Base-by-base conservation (phyloP, 139 green algal species). In the Desmodesmus armatus region DNA sequence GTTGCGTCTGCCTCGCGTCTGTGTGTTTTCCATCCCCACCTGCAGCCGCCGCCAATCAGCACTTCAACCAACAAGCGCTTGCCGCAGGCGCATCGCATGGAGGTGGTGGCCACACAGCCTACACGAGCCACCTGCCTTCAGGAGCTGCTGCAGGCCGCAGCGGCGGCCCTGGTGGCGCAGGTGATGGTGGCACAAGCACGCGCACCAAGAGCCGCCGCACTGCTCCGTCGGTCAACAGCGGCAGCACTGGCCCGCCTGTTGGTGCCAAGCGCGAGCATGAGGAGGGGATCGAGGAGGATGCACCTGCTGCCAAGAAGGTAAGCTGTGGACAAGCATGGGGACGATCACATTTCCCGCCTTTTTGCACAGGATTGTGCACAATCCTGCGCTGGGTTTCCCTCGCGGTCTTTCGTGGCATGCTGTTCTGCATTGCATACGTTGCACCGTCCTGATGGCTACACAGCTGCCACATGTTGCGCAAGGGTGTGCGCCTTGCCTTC, bases 171-270 rank as follows among this genome's bases (percentile, higher is more conserved):
- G 71, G 43, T 23, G 43, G 29, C 9, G 25, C n/a, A 19, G 71
- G 44, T 47, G 73, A 47, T 58, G 69, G 19, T 15, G 43, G 43
- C 29, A 13, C 44, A n/a, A 65, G 6, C 49, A 29, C 41, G 39
- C 35, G 71, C 5, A 79, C 43, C 25, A 82, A 82, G 76, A 82
- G 76, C 41, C 43, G 47, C 78, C 40, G 60, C 39, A 77, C 78
- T n/a, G 78, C 78, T 27, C 62, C 62, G 2, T 84, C 78, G 2
- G 78, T 51, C 7, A 84, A 84, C 78, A 84, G 78, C 43, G 78
- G 78, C 63, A 84, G 78, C 62, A 77, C 78, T 27, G 78, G 78
- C 23, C 78, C 62, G 19, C 78, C 78, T 11, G 23, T 40, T 13
- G 78, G 78, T 1, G 44, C 78, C 27, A 84, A 84, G 43, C 40